Evolutionary conservation across 192 early-diverging fungal genomes (phyloP), one percentile per base, ranked within the genome.

Genomic region (Martensiomyces pterosporus): DNA sequence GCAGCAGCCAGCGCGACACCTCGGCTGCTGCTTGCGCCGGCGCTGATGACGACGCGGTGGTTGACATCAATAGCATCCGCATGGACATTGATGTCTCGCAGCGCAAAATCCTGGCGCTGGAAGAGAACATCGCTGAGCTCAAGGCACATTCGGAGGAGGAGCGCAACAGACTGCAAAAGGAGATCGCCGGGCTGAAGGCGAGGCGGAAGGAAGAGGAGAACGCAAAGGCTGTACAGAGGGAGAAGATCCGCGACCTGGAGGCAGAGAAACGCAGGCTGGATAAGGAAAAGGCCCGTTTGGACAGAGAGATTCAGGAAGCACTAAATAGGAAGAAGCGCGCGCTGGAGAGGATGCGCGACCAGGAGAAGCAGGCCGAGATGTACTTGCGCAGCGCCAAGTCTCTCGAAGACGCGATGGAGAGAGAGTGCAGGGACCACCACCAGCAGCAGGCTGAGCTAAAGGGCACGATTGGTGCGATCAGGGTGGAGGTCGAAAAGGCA

Each of bases 241-340:
- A 60, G 16, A 39, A 12, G 19, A 64, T 71, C 23, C 60, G 60
- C 38, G 50, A 56, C 34, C 48, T 71, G 21, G 67, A 71, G 40
- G 48, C 55, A 1, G 56, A 63, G 29, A 71, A 71, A 39, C 67
- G 67, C 39, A 39, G 33, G 24, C 27, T 64, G 46, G 67, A 71
- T 22, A 55, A 49, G 32, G 60, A 55, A 8, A 54, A 51, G 40
- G 16, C 48, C 0, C 52, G 40, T 16, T 49, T 71, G 17, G 37
- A 54, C 21, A 55, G 39, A 15, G 56, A 51, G 9, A 64, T 71
- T 35, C 23, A 52, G 9, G 57, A 55, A 19, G 52, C 52, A 5
- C 51, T 32, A 25, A 26, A 47, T 9, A 55, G 52, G 42, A 55
- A 52, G 44, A 55, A 64, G 44, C 56, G 45, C n/a, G 51, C 52